Percentiles rank a stretch among this genome's conserved stretches.
These are phyloP conservation scores for Thielaviopsis ethacetica DNA, from an alignment of 2,329 filamentous ascomycete species.

Conservation along the genomic window DNA sequence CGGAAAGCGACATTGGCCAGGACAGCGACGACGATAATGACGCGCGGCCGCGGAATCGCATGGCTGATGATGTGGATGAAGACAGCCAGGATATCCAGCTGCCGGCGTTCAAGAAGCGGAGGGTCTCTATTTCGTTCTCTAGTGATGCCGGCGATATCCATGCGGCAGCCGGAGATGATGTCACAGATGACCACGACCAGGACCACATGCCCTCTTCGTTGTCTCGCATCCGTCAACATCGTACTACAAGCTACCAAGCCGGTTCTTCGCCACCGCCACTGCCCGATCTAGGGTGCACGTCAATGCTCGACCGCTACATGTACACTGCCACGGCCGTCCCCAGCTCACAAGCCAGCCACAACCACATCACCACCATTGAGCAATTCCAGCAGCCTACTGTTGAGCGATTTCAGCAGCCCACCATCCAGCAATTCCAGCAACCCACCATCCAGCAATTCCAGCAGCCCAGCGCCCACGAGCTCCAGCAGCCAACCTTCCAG, in stretches of 20 bases:
- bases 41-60: constrained; percentile 9
- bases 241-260: not conserved
- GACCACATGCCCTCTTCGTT: not conserved
- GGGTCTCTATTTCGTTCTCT: not conserved
- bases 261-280: constrained; percentile 15
- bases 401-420: not conserved
- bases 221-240: not conserved
- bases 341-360: constrained; percentile 8
- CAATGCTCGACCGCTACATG: not conserved
- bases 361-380: not conserved
- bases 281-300: not conserved
- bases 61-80: constrained; percentile 19
- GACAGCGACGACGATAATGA: constrained; percentile 18
- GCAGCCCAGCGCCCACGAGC: not conserved
- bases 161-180: not conserved
- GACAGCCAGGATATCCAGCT: constrained; percentile 11
- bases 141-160: not conserved
- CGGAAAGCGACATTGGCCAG: constrained; percentile 15
- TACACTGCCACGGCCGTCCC: constrained; percentile 14
- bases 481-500: constrained; percentile 23
- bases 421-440: not conserved
- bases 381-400: not conserved
- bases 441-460: not conserved
- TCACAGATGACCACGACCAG: not conserved
- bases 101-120: constrained; percentile 2